Evolutionary conservation across 768 basidiomycete genomes (phyloP), one percentile per base, ranked within the genome.

Genomic region (Antrodiella citrinella): DNA sequence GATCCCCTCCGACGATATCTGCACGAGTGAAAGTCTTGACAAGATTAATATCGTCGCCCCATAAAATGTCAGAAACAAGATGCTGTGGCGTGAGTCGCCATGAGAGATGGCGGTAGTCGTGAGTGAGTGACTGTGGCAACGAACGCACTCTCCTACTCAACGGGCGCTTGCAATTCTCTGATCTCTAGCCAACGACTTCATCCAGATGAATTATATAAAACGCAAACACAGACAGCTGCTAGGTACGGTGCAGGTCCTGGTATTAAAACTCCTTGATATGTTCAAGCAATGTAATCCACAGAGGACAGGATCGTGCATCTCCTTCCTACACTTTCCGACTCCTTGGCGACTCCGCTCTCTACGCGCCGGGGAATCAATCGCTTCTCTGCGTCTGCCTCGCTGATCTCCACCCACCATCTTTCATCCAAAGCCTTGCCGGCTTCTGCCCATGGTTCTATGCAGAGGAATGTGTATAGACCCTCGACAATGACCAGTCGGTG

Each of bases 401-500:
- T 78, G 10, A 85, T 68, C 10, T 80, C 68, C 23, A 96, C 65
- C 68, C 81, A 84, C 77, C 89, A 87, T 9, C 88, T 72, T 59
- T 92, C 86, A 60, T 95, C 87, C 51, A 94, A 70, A 48, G 79
- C 59, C 15, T 67, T 61, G 0, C 80, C 77, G 1, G 83, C 88
- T 12, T 76, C 72, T 1, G 60, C 64, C 94, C 94, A 96, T 0
- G 86, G 84, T 0, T 77, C 68, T 20, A 82, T 67, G n/a, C 78
- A 71, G 23, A 96, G 75, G 57, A 91, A 80, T 2, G 82, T 75
- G 64, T 97, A 96, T n/a, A 96, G 67, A 0, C 94, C 93, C 66
- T 97, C 94, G 54, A 97, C 78, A 52, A 97, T 63, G 40, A 96
- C 74, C 48, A 97, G 77, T 11, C 87, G 81, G 58, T 94, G 85